These are phyloP conservation scores for Whalleya microplaca DNA, from an alignment of 2,329 filamentous ascomycete genomes.

Conservation along the genomic window DNA sequence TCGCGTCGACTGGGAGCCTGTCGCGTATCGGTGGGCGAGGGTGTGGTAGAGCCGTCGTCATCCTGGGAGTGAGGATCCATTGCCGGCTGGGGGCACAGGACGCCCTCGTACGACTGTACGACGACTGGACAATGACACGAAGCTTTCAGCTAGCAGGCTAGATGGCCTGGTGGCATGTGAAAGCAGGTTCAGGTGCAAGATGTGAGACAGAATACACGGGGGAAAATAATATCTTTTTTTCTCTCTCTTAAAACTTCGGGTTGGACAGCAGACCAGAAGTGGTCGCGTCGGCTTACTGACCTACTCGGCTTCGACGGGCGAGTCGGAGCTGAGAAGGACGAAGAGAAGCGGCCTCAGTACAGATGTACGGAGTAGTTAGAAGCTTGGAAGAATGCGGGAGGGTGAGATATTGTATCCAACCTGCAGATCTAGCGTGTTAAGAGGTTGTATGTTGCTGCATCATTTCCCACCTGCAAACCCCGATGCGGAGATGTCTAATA, in stretches of 20 bases:
- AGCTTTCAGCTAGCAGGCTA: conserved; percentile 18
- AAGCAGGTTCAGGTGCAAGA: conserved; percentile 4
- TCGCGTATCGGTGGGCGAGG: conserved; percentile 56
- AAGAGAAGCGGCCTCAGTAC: conserved; percentile 2
- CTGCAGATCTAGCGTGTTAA: background rate
- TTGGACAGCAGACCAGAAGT: conserved; percentile 12
- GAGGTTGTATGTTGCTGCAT: conserved; percentile 16
- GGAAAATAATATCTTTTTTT: conserved; percentile 10
- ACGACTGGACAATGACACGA: conserved; percentile 13
- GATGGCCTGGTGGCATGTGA: conserved; percentile 16
- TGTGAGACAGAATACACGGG: conserved; percentile 16
- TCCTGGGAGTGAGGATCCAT: conserved; percentile 53
- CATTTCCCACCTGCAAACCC: conserved; percentile 14
- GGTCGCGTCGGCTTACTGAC: background rate
- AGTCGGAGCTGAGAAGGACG: background rate
- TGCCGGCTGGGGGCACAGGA: conserved; percentile 19
- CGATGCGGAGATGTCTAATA: conserved; percentile 17
- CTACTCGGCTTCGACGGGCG: background rate
- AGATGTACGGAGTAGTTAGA: no score
- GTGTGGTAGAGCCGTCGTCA: conserved; percentile 41
- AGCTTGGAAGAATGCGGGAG: background rate
- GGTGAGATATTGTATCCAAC: background rate
- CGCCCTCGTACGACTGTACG: conserved; percentile 9
- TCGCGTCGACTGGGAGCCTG: conserved; percentile 41
- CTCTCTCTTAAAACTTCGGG: no score